Evolutionary conservation across 2,329 filamentous ascomycete genomes (phyloP), one percentile per base, ranked within the genome.

Genomic region (Nannizziopsis barbatae): DNA sequence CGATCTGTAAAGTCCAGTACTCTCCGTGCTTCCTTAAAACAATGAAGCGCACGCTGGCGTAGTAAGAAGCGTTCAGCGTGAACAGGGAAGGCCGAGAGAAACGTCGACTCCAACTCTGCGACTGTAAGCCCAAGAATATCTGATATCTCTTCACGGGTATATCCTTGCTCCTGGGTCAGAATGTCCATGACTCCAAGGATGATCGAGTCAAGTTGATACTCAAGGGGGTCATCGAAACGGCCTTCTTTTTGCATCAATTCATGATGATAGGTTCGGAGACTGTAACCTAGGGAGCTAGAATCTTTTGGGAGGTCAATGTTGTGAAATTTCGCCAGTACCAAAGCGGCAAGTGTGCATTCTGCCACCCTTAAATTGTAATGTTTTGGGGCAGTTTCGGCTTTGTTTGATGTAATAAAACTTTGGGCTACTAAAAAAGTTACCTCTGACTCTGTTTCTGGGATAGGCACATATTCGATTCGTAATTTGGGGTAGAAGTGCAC

Each of bases 351-450:
- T 47, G 84, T 92, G 70, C 87, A 93, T 69, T 98, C 92, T 33
- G 95, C 92, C 1, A 98, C 92, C 22, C 92, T 84, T 18, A 98
- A 77, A 66, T 98, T 98, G 74, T 96, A 98, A 74, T 90, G 87
- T 54, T 93, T 82, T 0, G 90, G 90, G 0, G 84, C 92, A 1
- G 90, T 95, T 53, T 90, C 84, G 61, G 92, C 86, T 71, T 98
- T 98, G 73, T 96, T 89, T 4, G 90, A 86, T 12, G 84, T 83
- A 52, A 98, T 84, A 64, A 95, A 95, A 51, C 85, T 93, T 65
- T 98, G 92, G 6, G 89, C 90, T 56, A 95, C 88, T 55, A 98
- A 75, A 66, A 98, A 96, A 56, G 81, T 87, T 47, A 95, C 76
- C 57, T 93, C 86, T 1, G 88, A 86, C 40, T 80, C 74, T 3